phyloP scores from a whole-genome alignment of 495 filamentous ascomycete genomes.

The Aspergillus heteromorphus region DNA sequence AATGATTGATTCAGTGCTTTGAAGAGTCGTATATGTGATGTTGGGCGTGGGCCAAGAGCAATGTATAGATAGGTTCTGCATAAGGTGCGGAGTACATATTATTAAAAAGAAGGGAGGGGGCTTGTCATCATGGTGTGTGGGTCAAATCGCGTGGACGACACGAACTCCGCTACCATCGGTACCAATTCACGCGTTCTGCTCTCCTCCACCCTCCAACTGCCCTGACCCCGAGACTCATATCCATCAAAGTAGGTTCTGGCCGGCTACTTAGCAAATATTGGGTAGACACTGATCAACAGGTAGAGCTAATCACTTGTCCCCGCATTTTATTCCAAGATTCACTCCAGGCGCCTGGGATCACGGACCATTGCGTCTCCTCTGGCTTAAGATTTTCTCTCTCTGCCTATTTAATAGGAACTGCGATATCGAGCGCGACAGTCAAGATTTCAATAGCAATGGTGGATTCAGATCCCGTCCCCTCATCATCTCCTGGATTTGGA shows the following conservation, averaged over 20 bases:
- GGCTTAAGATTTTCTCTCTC: too few relatives aligned
- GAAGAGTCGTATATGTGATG: not conserved
- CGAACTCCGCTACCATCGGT: not conserved
- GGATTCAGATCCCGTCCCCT: slow-evolving; percentile 59
- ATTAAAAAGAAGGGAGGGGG: not conserved
- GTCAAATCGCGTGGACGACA: not conserved
- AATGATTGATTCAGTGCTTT: not conserved
- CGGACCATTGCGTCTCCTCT: too few relatives aligned
- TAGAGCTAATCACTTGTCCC: too few relatives aligned
- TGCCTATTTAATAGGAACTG: too few relatives aligned
- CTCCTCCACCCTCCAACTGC: not conserved
- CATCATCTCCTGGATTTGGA: slow-evolving; percentile 84
- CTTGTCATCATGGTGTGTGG: not conserved
- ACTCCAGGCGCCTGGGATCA: too few relatives aligned
- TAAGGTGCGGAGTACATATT: not conserved
- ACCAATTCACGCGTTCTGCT: not conserved
- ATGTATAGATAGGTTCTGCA: not conserved
- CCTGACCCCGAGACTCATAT: not conserved
- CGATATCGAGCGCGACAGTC: not conserved
- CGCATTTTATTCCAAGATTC: too few relatives aligned
- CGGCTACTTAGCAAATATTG: not conserved
- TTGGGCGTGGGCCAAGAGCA: not conserved
- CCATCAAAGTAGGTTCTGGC: not conserved
- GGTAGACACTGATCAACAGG: not conserved
- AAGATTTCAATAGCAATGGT: slow-evolving; percentile 17